These are phyloP conservation scores for Rhizophagus prolifer DNA, from an alignment of 192 early-diverging fungal species.

Conservation along the genomic window DNA sequence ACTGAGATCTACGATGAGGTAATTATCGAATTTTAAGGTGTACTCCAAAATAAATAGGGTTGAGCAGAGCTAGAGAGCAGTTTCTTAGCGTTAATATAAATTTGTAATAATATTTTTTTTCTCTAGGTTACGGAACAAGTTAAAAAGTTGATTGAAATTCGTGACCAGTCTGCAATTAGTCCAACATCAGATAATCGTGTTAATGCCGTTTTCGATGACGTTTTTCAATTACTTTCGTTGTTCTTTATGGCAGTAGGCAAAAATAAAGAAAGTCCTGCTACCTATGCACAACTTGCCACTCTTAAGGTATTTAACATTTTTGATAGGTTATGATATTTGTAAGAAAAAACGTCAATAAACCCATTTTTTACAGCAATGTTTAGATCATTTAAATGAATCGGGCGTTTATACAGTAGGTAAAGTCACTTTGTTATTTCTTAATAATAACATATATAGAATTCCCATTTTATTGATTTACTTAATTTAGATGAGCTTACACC, in stretches of 20 bases:
- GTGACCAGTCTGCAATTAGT: constrained; percentile 28
- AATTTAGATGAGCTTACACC: constrained; percentile 57
- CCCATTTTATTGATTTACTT: constrained; percentile 24
- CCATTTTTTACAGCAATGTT: background rate
- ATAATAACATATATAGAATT: background rate
- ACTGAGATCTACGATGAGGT: constrained; percentile 63
- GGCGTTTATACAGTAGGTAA: constrained; percentile 61
- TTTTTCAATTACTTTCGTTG: constrained; percentile 73
- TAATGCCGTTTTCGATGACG: constrained; percentile 73
- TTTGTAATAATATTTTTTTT: background rate
- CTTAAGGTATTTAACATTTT: constrained; percentile 55
- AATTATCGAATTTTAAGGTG: constrained; percentile 42
- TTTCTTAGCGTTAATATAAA: background rate
- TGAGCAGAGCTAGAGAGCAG: background rate
- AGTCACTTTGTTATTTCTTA: background rate
- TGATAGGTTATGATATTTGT: background rate
- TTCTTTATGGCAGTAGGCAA: constrained; percentile 77
- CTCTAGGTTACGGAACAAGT: constrained; percentile 43
- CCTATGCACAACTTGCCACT: constrained; percentile 73
- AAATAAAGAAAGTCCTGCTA: constrained; percentile 73
- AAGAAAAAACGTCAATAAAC: background rate
- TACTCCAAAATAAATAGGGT: constrained; percentile 12
- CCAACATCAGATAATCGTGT: constrained; percentile 45
- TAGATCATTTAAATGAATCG: constrained; percentile 46
- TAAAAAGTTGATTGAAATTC: constrained; percentile 36